Conservation (phyloP, 2,329 filamentous ascomycete species). For the Dothideomycetes sp. region DNA sequence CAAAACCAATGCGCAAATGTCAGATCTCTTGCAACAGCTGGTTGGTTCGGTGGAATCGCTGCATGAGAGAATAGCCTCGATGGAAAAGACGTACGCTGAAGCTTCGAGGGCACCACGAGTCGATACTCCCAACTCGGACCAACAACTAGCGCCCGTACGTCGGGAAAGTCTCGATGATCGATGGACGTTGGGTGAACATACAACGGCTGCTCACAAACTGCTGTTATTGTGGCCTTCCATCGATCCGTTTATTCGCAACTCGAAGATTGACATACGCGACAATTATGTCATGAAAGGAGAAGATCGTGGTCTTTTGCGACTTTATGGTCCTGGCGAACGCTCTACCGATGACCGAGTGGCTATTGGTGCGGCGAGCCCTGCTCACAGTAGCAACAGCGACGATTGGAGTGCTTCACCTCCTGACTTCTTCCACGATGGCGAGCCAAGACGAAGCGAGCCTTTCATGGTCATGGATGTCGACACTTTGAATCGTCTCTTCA, state of each 20-base stretch:
- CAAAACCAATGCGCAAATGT: slow-evolving; percentile 28
- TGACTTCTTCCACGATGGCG: slow-evolving; percentile 22
- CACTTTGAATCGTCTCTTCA: slow-evolving; percentile 42
- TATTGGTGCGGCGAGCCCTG: slow-evolving; percentile 31
- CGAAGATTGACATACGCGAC: slow-evolving; percentile 14
- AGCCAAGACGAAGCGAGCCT: slow-evolving; percentile 23
- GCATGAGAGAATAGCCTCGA: slow-evolving; percentile 21
- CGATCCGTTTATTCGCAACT: slow-evolving; percentile 14
- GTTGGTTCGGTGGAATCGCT: slow-evolving; percentile 35
- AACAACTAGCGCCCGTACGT: too few species aligned
- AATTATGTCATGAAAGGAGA: slow-evolving; percentile 31
- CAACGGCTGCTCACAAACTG: slow-evolving; percentile 77
- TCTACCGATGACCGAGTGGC: slow-evolving; percentile 25
- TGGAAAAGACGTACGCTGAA: slow-evolving; percentile 19
- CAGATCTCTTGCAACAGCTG: slow-evolving; percentile 34
- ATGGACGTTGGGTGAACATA: slow-evolving; percentile 70
- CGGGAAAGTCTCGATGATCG: background rate
- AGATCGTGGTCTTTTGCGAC: slow-evolving; percentile 27
- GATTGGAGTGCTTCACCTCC: slow-evolving; percentile 31
- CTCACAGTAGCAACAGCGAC: slow-evolving; percentile 28
- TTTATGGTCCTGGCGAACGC: slow-evolving; percentile 32
- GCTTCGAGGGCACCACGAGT: background rate
- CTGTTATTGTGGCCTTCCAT: slow-evolving; percentile 53
- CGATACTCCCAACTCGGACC: slow-evolving; percentile 11
- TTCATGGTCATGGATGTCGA: slow-evolving; percentile 39